Evolutionary conservation across 345 rosid species (phyloP), one percentile per base, ranked within the genome.

Genomic region (Salix koriyanagi): DNA sequence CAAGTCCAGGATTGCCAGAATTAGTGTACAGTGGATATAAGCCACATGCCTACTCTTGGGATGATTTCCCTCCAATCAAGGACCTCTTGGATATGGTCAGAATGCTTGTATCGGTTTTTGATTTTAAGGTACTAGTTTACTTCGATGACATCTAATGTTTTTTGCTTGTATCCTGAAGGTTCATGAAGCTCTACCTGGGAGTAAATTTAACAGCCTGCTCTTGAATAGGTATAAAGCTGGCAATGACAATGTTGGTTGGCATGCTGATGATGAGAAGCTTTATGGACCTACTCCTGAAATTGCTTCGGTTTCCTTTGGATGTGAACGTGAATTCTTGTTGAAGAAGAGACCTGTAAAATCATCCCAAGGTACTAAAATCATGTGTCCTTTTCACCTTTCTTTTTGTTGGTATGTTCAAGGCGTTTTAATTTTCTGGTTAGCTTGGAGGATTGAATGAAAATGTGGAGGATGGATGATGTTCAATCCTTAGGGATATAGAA

Each of bases 251-350:
- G 94, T 93, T 58, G 87, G 88, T 75, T 95, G 97, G 99, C 99
- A 95, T 79, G 88, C 97, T 1, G 97, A 95, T 81, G 99, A 90
- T 42, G 99, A 93, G 83, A 80, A 85, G 77, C 88, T 89, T 70
- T 93, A 90, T 21, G 96, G 97, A 66, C 83, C 83, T 0, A 85
- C 90, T 67, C 94, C 96, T 0, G 93, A 90, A 56, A 93, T 91
- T 65, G 97, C 96, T 8, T 95, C 97, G 0, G 85, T 95, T 79
- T 90, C 97, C 2, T 91, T 95, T 76, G 97, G 97, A 73, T 95
- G 99, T 16, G 96, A 95, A 54, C 90, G 93, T 2, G 97, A 95
- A 50, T 95, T 95, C 66, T 74, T 95, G 70, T 67, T 93, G 77
- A 93, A 88, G 88, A 90, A 89, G 84, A 90, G 85, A 78, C 82